Conservation (phyloP, 768 basidiomycete genomes). For the Auricularia cornea region DNA sequence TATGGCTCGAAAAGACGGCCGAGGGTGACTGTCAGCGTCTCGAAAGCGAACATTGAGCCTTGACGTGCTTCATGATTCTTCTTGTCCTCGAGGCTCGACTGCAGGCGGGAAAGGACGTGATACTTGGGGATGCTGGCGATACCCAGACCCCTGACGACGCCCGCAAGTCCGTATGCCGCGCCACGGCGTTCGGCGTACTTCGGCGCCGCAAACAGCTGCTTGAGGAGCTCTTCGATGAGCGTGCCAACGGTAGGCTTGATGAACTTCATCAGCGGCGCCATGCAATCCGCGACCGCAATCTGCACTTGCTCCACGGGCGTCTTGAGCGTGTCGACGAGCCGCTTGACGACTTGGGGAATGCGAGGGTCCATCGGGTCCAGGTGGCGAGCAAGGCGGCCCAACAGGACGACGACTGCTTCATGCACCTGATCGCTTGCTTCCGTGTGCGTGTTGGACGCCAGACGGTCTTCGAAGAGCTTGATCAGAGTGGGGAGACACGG, state of each 20-base stretch:
- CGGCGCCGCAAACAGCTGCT: constrained; percentile 63
- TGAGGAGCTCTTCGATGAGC: constrained; percentile 70
- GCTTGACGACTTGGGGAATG: constrained; percentile 72
- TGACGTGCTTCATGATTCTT: constrained; percentile 80
- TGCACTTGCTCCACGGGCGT: constrained; percentile 96
- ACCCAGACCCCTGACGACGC: constrained; percentile 86
- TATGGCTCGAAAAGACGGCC: constrained; percentile 93
- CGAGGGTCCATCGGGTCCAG: constrained; percentile 68
- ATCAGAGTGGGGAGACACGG: constrained; percentile 66
- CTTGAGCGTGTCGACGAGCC: constrained; percentile 80
- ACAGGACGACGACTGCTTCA: constrained; percentile 90
- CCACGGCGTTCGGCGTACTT: constrained; percentile 96
- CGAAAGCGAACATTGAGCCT: constrained; percentile 91
- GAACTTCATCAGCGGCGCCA: constrained; percentile 73
- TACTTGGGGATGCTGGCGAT: constrained; percentile 80
- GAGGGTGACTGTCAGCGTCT: constrained; percentile 79
- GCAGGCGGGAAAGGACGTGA: constrained; percentile 63
- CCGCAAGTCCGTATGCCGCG: constrained; percentile 92
- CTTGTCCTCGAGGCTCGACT: constrained; percentile 78
- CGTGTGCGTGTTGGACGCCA: constrained; percentile 38
- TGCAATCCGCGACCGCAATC: constrained; percentile 90
- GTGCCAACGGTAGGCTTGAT: constrained; percentile 51
- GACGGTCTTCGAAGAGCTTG: constrained; percentile 69
- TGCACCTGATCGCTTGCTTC: constrained; percentile 83
- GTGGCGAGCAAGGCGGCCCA: constrained; percentile 87